Percentiles rank a stretch among this genome's conserved stretches.
These are phyloP conservation scores for Lachancea nothofagi DNA, from an alignment of 805 yeast genomes.

Conservation along the genomic window DNA sequence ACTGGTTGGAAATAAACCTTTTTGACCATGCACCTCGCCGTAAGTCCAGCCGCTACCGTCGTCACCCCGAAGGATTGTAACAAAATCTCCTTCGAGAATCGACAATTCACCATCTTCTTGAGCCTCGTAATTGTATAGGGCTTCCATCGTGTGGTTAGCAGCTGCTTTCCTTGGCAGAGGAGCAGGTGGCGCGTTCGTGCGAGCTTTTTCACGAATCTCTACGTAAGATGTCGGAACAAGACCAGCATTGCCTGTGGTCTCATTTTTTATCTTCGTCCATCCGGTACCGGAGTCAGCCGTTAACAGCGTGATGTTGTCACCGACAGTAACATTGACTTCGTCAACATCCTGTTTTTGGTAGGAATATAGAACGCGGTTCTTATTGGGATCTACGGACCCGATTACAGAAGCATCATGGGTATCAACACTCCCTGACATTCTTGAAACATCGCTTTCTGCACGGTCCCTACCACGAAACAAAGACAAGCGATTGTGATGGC, in stretches of 20 bases:
- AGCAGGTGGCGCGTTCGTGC: constrained; percentile 15
- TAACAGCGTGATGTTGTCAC: constrained; percentile 54
- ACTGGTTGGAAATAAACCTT: constrained; percentile 74
- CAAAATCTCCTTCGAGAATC: constrained; percentile 65
- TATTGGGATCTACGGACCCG: constrained; percentile 7
- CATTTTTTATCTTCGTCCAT: constrained; percentile 69
- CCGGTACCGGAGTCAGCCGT: constrained; percentile 85
- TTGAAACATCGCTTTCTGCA: constrained; percentile 6
- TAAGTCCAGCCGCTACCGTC: constrained; percentile 93
- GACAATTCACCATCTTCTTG: constrained; percentile 76
- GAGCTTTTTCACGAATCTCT: constrained; percentile 36
- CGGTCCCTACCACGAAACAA: constrained; percentile 9
- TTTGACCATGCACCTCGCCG: constrained; percentile 65
- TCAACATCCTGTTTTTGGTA: constrained; percentile 70
- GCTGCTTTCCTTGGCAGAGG: constrained; percentile 60
- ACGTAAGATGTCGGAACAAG: constrained; percentile 83
- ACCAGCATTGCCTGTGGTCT: constrained; percentile 51
- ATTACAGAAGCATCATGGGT: constrained; percentile 9
- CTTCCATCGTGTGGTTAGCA: constrained; percentile 47
- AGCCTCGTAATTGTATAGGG: constrained; percentile 70
- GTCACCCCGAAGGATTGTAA: constrained; percentile 61
- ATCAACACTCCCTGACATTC: constrained; percentile 10
- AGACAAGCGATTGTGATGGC: constrained; percentile 6
- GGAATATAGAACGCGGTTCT: constrained; percentile 53
- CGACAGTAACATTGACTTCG: constrained; percentile 57